Base-by-base conservation (phyloP, 805 yeast species). In the Candida ficus region DNA sequence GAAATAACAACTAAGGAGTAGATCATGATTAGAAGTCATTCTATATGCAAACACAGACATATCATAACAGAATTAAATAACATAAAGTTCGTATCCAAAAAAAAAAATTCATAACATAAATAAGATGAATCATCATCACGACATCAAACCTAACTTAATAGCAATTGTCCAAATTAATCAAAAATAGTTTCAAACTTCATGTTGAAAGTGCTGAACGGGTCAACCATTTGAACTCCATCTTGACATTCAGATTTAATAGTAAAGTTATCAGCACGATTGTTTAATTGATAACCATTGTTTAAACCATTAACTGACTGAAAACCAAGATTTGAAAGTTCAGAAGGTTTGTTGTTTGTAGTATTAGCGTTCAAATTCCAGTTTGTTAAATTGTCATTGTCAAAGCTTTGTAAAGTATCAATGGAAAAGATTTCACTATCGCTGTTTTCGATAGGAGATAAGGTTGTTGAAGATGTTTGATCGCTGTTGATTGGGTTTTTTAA, bases 341-440 rank as follows among this genome's bases (percentile, higher is more conserved):
- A 10, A 7, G 26, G 11, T 13, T 26, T 26, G 12, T 10, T 7
- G 7, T n/a, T 13, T 26, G 29, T 12, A 7, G 12, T 23, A 12
- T 26, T 26, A 12, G 29, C 12, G 18, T 29, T 29, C 9, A 35
- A 12, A 20, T 21, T 20, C 38, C 38, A 35, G 5, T n/a, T n/a
- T 14, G 26, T 26, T 11, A n/a, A 17, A 12, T 14, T 18, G 7
- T 30, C 21, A 16, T 35, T 28, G 14, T 39, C 38, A 13, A 39
- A 29, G n/a, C 16, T 40, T 16, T 40, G 45, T 6, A 42, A 19
- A 2, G 39, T 27, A 9, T 42, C 45, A n/a, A 38, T n/a, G 9
- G 39, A 31, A 8, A 42, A 42, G 12, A 42, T 30, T 11, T 42
- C 45, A 10, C 29, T 35, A 19, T 40, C 43, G 7, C 36, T 27